Percentiles rank a stretch among this genome's conserved stretches.
Evolutionary conservation across 2,329 filamentous ascomycete genomes (phyloP).

Genomic region (Arthrobotrys entomopaga): DNA sequence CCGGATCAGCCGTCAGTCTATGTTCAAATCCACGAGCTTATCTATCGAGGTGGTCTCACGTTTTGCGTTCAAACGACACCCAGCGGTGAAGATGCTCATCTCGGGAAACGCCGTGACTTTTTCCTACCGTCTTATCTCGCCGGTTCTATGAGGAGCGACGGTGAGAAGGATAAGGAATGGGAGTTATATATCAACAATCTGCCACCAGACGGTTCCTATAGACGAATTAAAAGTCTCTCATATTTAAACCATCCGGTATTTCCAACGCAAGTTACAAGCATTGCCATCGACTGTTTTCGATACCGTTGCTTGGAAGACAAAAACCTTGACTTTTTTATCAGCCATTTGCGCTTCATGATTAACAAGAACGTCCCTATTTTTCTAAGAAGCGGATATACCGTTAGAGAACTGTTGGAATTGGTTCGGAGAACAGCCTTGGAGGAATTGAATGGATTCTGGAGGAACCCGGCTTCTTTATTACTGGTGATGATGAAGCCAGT

Average conservation of each 20-base stretch:
- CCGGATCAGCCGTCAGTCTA: conserved; percentile 16
- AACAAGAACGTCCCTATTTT: conserved; percentile 32
- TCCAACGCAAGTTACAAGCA: conserved; percentile 14
- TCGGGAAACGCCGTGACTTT: conserved; percentile 28
- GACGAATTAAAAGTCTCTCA: conserved; percentile 27
- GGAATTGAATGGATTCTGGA: conserved; percentile 41
- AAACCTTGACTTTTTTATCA: conserved; percentile 38
- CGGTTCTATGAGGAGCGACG: conserved; percentile 25
- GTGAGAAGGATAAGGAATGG: conserved; percentile 26
- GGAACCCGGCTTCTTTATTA: conserved; percentile 30
- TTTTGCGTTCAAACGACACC: conserved; percentile 38
- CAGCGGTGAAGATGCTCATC: conserved; percentile 19
- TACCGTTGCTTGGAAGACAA: conserved; percentile 39
- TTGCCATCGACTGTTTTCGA: conserved; percentile 38
- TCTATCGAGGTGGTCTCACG: conserved; percentile 36
- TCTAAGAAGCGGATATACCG: conserved; percentile 19
- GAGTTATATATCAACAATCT: conserved; percentile 22
- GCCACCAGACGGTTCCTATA: conserved; percentile 24
- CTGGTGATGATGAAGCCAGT: conserved; percentile 39
- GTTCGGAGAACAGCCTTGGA: conserved; percentile 33
- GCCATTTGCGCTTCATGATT: conserved; percentile 45
- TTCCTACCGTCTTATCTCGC: conserved; percentile 23
- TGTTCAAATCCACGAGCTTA: conserved; percentile 33
- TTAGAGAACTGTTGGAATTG: conserved; percentile 31
- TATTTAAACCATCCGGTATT: conserved; percentile 41